Evolutionary conservation across 2,329 filamentous ascomycete species (phyloP).

Genomic region (Fusarium sp.): DNA sequence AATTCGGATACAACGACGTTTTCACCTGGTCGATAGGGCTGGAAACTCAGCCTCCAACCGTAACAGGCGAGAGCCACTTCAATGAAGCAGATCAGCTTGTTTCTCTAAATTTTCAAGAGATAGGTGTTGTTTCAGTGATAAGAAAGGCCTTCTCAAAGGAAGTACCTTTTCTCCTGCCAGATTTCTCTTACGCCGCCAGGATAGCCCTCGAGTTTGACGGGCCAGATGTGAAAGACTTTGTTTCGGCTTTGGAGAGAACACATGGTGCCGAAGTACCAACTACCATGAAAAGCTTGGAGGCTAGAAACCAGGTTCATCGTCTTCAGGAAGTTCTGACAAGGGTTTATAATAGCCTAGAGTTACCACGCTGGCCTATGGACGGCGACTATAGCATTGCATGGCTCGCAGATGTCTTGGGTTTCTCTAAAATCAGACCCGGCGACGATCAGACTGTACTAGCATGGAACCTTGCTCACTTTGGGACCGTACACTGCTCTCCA

Average conservation of each 20-base stretch:
- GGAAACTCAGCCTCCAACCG: not conserved
- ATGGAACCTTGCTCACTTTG: not conserved
- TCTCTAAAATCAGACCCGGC: not conserved
- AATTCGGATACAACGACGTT: not conserved
- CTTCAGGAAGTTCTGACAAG: not conserved
- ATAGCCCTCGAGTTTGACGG: not conserved
- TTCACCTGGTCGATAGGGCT: not conserved
- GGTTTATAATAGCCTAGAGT: not conserved
- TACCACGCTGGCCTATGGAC: not conserved
- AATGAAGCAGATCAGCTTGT: accelerated
- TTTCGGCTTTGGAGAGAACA: not conserved
- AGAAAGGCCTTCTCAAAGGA: not conserved
- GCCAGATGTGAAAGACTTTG: not conserved
- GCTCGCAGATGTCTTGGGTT: not conserved
- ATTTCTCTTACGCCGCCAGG: not conserved
- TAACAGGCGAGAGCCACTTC: accelerated
- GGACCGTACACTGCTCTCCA: not conserved
- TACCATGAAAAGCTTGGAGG: not conserved
- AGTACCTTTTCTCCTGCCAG: too few species aligned
- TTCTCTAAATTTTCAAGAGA: accelerated
- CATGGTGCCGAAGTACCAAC: not conserved
- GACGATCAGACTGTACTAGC: not conserved
- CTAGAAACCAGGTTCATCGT: not conserved
- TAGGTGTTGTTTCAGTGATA: not conserved
- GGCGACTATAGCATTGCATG: not conserved